These are phyloP conservation scores for Coleophoma cylindrospora DNA, from an alignment of 2,329 filamentous ascomycete genomes.

Conservation along the genomic window DNA sequence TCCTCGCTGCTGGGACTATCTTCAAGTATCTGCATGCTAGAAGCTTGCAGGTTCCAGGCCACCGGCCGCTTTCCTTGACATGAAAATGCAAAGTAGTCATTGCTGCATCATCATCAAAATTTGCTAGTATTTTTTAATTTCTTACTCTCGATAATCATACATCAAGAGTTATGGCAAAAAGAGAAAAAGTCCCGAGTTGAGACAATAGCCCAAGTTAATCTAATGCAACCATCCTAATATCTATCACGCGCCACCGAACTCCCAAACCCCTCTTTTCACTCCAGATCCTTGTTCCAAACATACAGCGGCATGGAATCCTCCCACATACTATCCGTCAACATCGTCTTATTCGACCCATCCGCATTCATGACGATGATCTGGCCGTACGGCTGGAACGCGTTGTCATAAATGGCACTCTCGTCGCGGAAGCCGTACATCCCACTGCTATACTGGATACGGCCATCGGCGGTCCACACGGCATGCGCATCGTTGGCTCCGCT, in stretches of 20 bases:
- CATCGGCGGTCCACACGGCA: slow-evolving; percentile 37
- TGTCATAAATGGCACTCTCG: slow-evolving; percentile 34
- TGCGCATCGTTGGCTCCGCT: slow-evolving; percentile 36
- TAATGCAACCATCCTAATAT: no score
- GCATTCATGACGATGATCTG: slow-evolving; percentile 38
- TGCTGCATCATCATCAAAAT: no score
- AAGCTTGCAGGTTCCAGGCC: no score
- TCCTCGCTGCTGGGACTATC: no score
- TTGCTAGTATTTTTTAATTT: no score
- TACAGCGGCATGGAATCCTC: slow-evolving; percentile 28
- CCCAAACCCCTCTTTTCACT: slow-evolving; percentile 1
- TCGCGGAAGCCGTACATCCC: slow-evolving; percentile 39
- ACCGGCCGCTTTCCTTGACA: no score
- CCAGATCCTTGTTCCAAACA: slow-evolving; percentile 12
- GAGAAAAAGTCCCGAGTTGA: no score
- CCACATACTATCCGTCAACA: slow-evolving; percentile 27
- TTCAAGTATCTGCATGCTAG: no score
- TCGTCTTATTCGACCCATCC: slow-evolving; percentile 29
- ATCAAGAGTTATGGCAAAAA: no score
- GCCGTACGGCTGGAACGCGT: slow-evolving; percentile 39
- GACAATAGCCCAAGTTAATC: no score
- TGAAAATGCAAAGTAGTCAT: no score
- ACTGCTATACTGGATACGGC: slow-evolving; percentile 33
- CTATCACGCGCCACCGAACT: background rate
- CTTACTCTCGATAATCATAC: no score